A percentile compares a stretch with the other conserved stretches of the same genome.
phyloP scores from a whole-genome alignment of 768 basidiomycete species.

The Boletus tylopilopsis region DNA sequence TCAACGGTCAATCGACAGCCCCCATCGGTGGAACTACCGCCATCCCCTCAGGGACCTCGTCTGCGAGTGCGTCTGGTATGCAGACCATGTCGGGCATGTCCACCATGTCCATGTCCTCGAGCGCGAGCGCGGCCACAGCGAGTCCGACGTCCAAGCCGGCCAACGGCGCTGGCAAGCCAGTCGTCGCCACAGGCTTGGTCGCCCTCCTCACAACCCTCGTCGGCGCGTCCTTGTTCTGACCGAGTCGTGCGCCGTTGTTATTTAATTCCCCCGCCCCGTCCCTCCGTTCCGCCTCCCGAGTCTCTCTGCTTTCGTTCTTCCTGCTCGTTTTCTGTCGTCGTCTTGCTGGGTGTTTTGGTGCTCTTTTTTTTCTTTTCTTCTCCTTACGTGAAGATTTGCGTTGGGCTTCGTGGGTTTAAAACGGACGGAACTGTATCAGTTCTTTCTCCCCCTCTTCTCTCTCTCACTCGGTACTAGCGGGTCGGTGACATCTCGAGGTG shows the following conservation, averaged over 20 bases:
- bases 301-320: not conserved
- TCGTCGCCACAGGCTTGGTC: conserved; percentile 21
- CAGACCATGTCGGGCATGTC: not conserved
- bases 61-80: not conserved
- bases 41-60: not conserved
- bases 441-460: too few relatives aligned
- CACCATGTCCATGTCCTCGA: not conserved
- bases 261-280: not conserved
- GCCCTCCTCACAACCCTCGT: conserved; percentile 21
- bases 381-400: too few relatives aligned
- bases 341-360: too few relatives aligned
- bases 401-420: not conserved
- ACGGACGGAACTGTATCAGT: too few relatives aligned
- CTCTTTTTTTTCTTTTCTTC: too few relatives aligned
- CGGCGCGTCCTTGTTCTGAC: conserved; percentile 21
- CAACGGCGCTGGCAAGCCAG: conserved; percentile 23
- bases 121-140: not conserved
- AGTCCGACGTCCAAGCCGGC: not conserved
- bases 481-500: not conserved
- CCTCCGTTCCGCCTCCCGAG: too few relatives aligned
- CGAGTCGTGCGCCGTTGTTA: not conserved
- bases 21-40: conserved; percentile 43
- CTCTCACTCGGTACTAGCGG: too few relatives aligned
- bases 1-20: conserved; percentile 58
- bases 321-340: too few relatives aligned